Base-by-base conservation (phyloP, 2,329 filamentous ascomycete genomes). In the Coniochaeta sp. region DNA sequence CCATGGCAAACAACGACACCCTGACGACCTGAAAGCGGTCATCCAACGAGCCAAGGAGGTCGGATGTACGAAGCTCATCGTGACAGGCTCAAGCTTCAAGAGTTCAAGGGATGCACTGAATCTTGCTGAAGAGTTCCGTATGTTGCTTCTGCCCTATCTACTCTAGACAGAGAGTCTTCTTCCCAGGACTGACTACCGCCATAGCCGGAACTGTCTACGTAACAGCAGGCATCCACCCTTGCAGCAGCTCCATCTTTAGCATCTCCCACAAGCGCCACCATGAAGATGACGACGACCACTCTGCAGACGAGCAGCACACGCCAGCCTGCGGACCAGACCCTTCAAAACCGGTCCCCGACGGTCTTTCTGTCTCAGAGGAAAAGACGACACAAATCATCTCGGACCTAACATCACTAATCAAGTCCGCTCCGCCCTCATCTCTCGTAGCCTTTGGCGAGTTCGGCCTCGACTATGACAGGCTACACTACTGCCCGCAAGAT, bases 191-290 rank as follows among this genome's bases (percentile, higher is more conserved):
- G 57, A 61, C 58, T 26, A 44, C 7, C 6, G 4, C n/a, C 9
- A 47, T 24, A 92, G 90, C 91, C 24, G 89, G 89, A 22, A 83
- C 86, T 36, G 91, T 96, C 69, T 99, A 91, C 73, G 88, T 89
- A 24, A 99, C 95, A 1, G 88, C 96, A 11, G 95, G 95, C 64
- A 91, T 99, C 50, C 95, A 99, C 72, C 95, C 95, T 16, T 99
- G 95, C 75, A 89, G 86, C 64, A 90, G 90, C 66, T 85, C 88
- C 64, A 85, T 89, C 59, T 96, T 99, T 72, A 88, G 89, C 65
- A 76, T 79, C 63, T 70, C 74, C 6, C 76, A 77, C 57, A 69
- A 74, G 26, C 74, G 74, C 57, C 72, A 77, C 61, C 77, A 80
- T 62, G 73, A 77, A 57, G 76, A 77, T 55, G 60, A 60, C 40